Base-by-base conservation (phyloP, 371 early-diverging fungal species). In the Actinomortierella wolfii region DNA sequence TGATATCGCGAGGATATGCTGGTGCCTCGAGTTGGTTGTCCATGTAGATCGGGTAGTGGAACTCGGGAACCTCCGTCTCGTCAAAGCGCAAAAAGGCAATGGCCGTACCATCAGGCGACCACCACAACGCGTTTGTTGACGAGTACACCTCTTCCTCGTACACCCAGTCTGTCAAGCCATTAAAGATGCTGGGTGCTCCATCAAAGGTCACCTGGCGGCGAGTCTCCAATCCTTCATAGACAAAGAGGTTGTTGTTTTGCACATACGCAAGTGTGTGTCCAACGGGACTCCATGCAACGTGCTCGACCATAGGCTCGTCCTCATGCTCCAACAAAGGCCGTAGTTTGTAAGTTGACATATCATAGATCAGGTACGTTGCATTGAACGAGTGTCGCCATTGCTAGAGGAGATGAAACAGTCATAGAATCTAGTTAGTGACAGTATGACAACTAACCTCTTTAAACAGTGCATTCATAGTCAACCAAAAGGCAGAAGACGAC, bases 161-260 rank as follows among this genome's bases (percentile, higher is more conserved):
- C 0, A 97, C 97, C 99, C 99, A 98, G 77, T 98, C 99, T 24
- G 96, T 89, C 14, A 97, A 81, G 9, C 98, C 99, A 70, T 97
- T 97, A 68, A 95, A 90, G n/a, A 96, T 84, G 8, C 81, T 82
- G 24, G 74, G 76, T 18, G 90, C 88, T 9, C 98, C 97, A 73
- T 95, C 95, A 60, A 80, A 83, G 0, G 98, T 97, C 34, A 97
- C 75, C 46, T 87, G 89, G 41, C 81, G 83, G 47, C 90, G 86
- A 6, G 77, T 76, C 46, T 69, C 57, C 56, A 91, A 79, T 55
- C 92, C 89, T 13, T 89, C 77, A 9, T 79, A 83, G 3, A 96
- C 82, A 71, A 89, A 94, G 5, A 98, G 51, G 64, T 98, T 89
- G 79, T 97, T 96, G 62, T 90, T 86, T 57, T 87, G 82, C 14